Percentiles rank a stretch among this genome's conserved stretches.
phyloP scores from a whole-genome alignment of 257 asterid species.

The Avicennia marina region DNA sequence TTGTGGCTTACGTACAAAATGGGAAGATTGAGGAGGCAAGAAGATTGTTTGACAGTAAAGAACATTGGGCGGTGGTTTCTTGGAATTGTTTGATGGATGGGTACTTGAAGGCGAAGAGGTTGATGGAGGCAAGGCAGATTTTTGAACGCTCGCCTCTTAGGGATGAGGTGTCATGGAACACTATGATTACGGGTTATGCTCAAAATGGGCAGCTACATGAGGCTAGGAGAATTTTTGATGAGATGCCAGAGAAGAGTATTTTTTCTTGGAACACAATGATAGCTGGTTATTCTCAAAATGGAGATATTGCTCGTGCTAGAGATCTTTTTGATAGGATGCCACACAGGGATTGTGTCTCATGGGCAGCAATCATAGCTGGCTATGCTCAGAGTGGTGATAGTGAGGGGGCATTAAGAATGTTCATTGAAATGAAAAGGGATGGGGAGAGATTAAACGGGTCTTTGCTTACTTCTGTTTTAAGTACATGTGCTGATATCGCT shows the following conservation, averaged over 20 bases:
- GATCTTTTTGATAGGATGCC: slow-evolving; percentile 69
- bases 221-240: slow-evolving; percentile 62
- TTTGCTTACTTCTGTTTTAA: slow-evolving; percentile 56
- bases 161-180: slow-evolving; percentile 87
- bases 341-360: slow-evolving; percentile 73
- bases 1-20: slow-evolving; percentile 75
- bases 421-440: slow-evolving; percentile 53
- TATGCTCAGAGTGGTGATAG: slow-evolving; percentile 71
- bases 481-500: slow-evolving; percentile 90
- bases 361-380: slow-evolving; percentile 93
- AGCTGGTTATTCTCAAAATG: slow-evolving; percentile 77
- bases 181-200: slow-evolving; percentile 76
- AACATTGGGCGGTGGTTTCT: slow-evolving; percentile 69
- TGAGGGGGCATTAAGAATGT: slow-evolving; percentile 58
- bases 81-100: slow-evolving; percentile 99
- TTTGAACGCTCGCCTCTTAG: slow-evolving; percentile 68
- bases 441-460: slow-evolving; percentile 68
- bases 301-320: slow-evolving; percentile 56
- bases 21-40: slow-evolving; percentile 83
- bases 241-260: slow-evolving; percentile 78
- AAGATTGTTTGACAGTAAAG: slow-evolving; percentile 67
- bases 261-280: slow-evolving; percentile 94
- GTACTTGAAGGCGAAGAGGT: slow-evolving; percentile 68
- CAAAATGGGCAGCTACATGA: slow-evolving; percentile 72
- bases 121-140: slow-evolving; percentile 60